These are phyloP conservation scores for Forsythia viridissima DNA, from an alignment of 257 asterid species.

Conservation along the genomic window DNA sequence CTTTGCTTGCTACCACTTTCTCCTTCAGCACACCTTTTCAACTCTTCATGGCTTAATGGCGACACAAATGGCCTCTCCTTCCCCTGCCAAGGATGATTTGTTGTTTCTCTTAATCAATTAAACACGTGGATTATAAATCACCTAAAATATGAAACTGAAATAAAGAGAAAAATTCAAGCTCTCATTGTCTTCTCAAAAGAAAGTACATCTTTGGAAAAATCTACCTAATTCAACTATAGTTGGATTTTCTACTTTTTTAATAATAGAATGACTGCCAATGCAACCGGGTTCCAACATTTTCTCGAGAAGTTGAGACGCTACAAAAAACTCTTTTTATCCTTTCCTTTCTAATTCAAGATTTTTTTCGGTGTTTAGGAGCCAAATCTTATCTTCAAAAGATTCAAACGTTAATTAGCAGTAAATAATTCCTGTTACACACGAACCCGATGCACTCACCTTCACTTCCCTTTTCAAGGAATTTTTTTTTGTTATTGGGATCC, in stretches of 20 bases:
- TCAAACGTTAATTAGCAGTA: background rate
- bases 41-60: conserved; percentile 26
- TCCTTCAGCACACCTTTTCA: conserved; percentile 23
- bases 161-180: background rate
- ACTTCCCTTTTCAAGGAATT: background rate
- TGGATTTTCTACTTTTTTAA: background rate
- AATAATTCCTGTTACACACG: background rate
- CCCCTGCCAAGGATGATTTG: conserved; percentile 39
- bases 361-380: background rate
- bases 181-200: background rate
- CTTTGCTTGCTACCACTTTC: conserved; percentile 25
- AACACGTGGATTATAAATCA: background rate
- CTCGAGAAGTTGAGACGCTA: background rate
- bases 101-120: background rate
- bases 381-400: background rate
- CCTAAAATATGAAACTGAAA: background rate
- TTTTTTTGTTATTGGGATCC: background rate
- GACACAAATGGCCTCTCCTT: conserved; percentile 42
- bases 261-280: background rate
- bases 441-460: background rate
- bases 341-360: background rate
- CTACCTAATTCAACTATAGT: background rate
- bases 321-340: background rate
- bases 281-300: background rate
- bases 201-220: background rate